Base-by-base conservation (phyloP, 352 stramenopile genomes). In the Phytophthora idaei region DNA sequence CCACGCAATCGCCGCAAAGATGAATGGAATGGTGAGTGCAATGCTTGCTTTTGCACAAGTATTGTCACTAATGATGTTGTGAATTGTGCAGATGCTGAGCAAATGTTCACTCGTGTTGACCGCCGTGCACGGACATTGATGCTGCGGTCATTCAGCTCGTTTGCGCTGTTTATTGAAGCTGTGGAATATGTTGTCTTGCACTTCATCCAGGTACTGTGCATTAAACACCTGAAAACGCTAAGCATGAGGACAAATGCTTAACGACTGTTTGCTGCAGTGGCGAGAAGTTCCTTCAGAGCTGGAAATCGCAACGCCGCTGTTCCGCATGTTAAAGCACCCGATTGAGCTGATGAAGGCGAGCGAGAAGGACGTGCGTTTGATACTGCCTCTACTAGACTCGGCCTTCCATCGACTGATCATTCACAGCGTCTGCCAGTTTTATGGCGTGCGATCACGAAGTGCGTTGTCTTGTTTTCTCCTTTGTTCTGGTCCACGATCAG, bases 401-500 rank as follows among this genome's bases (percentile, higher is more conserved):
- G 81, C 89, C 4, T 97, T 95, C 62, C 89, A 97, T 60, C 89
- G 89, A 27, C 69, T 97, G 42, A 86, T 97, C 39, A 77, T 97
- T 51, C 89, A 97, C 79, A 92, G 80, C 17, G 76, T 94, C 8
- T 97, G 89, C 75, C 89, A 97, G 68, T 97, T 95, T 62, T 94
- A 94, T 39, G 83, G 85, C 49, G 71, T 97, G 47, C 83, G 83
- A 47, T 94, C 89, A 36, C 81, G 84, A 67, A 95, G 87, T 96
- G 71, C 53, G 84, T 81, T 49, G 27, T 32, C 17, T 55, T 32
- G 2, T 14, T 5, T n/a, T n/a, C 5, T 44, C 25, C 2, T 44
- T 1, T 64, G 7, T 36, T 65, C 10, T 55, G 9, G 7, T 45
- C 25, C n/a, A 54, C 45, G 25, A 14, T 39, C 15, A 3, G 52